Evolutionary conservation across 1,284 basidiomycete genomes (phyloP), one percentile per base, ranked within the genome.

Genomic region (Trametes pubescens): DNA sequence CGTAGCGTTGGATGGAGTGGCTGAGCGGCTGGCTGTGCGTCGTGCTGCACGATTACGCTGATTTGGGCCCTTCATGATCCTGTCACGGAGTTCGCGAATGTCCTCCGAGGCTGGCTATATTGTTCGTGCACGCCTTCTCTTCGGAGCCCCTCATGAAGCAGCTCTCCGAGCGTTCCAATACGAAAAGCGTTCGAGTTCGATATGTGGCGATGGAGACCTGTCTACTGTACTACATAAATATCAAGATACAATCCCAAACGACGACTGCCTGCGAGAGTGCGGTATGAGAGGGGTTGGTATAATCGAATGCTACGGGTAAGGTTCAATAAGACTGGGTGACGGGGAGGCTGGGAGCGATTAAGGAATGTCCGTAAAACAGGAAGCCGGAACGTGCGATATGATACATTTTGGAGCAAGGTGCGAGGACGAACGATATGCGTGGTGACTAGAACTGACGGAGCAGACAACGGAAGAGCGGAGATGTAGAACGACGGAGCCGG

Each of bases 211-310:
- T 16, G 34, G 21, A 9, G 29, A 9, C 35, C 43, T 54, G 32
- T 55, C 61, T 63, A 63, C 44, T 57, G 55, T 62, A 52, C 61
- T 58, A 59, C 26, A 58, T 63, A 59, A 63, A 63, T 59, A 63
- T 29, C 51, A 55, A 38, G 51, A 57, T 63, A 63, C 54, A 49
- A 52, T 49, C 29, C 32, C n/a, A 32, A 32, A 54, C 35, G 14
- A 43, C 26, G 46, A 35, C 21, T 24, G n/a, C 6, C 22, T 5
- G 13, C 24, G 26, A 26, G 57, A 53, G 56, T 49, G 44, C 61
- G 43, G 54, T 55, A 54, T 59, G 51, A 52, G 55, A 11, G 56
- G 44, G 8, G 32, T 24, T 61, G 65, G 65, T 66, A 66, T 66
- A 55, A 24, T 47, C 34, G 44, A 48, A 58, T 53, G 44, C 29